Conservation (phyloP, 805 yeast species). For the Metschnikowia borealis region DNA sequence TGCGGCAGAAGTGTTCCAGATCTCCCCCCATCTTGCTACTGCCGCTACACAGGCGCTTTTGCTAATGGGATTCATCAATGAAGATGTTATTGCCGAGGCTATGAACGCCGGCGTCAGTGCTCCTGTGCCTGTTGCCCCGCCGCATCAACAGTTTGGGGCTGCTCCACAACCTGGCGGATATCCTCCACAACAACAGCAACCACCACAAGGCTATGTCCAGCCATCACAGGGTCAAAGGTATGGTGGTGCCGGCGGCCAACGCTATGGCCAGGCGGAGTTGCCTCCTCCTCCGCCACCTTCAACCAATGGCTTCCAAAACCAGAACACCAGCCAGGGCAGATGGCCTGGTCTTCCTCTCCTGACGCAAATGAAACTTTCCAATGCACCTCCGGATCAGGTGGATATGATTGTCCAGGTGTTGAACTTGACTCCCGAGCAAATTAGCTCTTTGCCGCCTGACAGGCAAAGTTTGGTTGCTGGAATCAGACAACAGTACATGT, state of each 20-base stretch:
- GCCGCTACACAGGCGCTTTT: conserved; percentile 71
- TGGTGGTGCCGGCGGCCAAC: not conserved
- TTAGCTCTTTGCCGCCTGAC: conserved; percentile 46
- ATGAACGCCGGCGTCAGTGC: conserved; percentile 26
- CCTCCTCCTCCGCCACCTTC: not conserved
- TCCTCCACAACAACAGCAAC: not conserved
- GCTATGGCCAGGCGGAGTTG: conserved; percentile 3
- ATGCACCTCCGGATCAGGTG: conserved; percentile 56
- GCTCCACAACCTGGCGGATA: conserved; percentile 6
- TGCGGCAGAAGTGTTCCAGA: conserved; percentile 50
- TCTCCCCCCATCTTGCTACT: conserved; percentile 55
- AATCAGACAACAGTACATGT: conserved; percentile 52
- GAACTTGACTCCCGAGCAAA: conserved; percentile 47
- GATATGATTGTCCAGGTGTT: conserved; percentile 52
- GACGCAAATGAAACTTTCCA: conserved; percentile 47
- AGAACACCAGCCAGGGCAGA: conserved; percentile 15
- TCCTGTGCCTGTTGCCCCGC: conserved; percentile 18
- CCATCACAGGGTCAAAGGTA: conserved; percentile 3
- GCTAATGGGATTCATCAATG: conserved; percentile 72
- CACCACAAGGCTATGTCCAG: not conserved
- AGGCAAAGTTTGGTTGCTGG: conserved; percentile 53
- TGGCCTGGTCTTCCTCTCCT: conserved; percentile 49
- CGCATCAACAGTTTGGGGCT: conserved; percentile 7
- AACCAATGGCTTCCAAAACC: not conserved
- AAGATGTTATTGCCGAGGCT: conserved; percentile 61